Base-by-base conservation (phyloP, 805 yeast genomes). In the Candida rishiriensis region DNA sequence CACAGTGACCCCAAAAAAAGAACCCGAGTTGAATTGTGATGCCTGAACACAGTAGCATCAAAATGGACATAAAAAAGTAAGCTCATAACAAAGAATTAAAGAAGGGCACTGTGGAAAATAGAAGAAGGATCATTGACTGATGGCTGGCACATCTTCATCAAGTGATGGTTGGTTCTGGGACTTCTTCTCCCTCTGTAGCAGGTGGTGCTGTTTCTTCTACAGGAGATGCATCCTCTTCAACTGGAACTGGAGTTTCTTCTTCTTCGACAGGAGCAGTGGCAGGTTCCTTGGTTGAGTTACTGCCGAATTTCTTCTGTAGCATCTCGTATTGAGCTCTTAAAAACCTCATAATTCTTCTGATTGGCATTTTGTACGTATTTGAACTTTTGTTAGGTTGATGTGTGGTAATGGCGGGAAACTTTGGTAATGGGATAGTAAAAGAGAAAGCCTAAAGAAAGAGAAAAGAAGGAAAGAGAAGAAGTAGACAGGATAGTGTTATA, bases 341-440 rank as follows among this genome's bases (percentile, higher is more conserved):
- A 42, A 60, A 51, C 42, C 49, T 62, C 38, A 58, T 36, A 43
- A 64, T 62, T 54, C 59, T 56, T 62, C 65, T 63, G 51, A 64
- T 52, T 46, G 68, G 66, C 68, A 64, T 64, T 55, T 41, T 48
- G 31, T 34, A 34, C 10, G 18, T 30, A 17, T 17, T 29, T 10
- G 12, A n/a, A 7, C 15, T 29, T n/a, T 31, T n/a, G 10, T 30
- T 6, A 12, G 34, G 29, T 30, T 9, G 36, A 15, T 17, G 15
- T 34, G 12, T 10, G 29, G 36, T 32, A 40, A 35, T 26, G 43
- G 31, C 18, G 28, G 21, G 21, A 38, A 31, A 39, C 17, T 16
- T 34, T n/a, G n/a, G n/a, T n/a, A n/a, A n/a, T n/a, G n/a, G n/a
- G n/a, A n/a, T 21, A 38, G 33, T 18, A 39, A 29, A 29, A 14